These are phyloP conservation scores for Bretschneidera sinensis DNA, from an alignment of 345 rosid genomes.

Conservation along the genomic window DNA sequence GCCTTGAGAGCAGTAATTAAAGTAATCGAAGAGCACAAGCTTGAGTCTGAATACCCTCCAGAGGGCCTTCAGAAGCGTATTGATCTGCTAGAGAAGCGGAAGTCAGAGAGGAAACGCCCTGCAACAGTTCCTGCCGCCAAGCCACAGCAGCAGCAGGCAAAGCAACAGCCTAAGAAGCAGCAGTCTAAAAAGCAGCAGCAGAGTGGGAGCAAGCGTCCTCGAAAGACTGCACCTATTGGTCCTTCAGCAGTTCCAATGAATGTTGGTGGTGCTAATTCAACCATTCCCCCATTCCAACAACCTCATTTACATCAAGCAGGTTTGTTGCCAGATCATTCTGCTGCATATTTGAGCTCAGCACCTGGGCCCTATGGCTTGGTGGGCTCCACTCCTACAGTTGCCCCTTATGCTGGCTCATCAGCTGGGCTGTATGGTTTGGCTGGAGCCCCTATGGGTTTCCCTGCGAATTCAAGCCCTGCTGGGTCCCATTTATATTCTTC, in stretches of 20 bases:
- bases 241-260: constrained; percentile 19
- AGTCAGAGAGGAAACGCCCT: constrained; percentile 45
- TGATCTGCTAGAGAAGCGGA: constrained; percentile 62
- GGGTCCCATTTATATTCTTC: constrained; percentile 25
- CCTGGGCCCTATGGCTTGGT: constrained; percentile 35
- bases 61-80: constrained; percentile 41
- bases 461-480: constrained; percentile 31
- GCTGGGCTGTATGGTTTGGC: constrained; percentile 33
- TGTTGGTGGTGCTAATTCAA: constrained; percentile 25
- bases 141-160: constrained; percentile 27
- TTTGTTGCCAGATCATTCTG: constrained; percentile 23
- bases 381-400: constrained; percentile 24
- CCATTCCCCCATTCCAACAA: constrained; percentile 27
- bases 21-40: constrained; percentile 53
- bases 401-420: constrained; percentile 38
- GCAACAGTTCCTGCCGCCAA: constrained; percentile 30
- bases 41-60: constrained; percentile 41
- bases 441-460: constrained; percentile 27
- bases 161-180: constrained; percentile 17
- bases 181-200: constrained; percentile 18
- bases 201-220: constrained; percentile 38
- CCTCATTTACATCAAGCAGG: constrained; percentile 41
- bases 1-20: constrained; percentile 53
- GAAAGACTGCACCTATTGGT: constrained; percentile 16
- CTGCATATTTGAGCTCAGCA: constrained; percentile 21